Evolutionary conservation across 495 filamentous ascomycete genomes (phyloP), one percentile per base, ranked within the genome.

Genomic region (Halenospora varia): DNA sequence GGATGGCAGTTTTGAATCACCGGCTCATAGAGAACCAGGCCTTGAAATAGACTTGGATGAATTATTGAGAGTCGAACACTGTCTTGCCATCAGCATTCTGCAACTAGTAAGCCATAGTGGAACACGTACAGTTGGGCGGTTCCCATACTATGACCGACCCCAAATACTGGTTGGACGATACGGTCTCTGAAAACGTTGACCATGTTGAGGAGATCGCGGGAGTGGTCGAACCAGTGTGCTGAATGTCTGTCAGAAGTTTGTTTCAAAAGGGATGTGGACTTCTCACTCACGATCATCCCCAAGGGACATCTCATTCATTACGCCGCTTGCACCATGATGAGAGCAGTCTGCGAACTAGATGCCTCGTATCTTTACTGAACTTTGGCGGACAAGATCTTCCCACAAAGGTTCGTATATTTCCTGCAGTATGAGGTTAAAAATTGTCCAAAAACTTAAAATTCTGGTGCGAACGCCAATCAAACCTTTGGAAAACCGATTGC

Each of bases 331-430:
- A 46, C 90, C 90, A 70, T 94, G 85, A 59, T 89, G 81, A 35
- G 84, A 80, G 19, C 85, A 82, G 71, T 96, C 90, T 49, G 87
- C 83, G 61, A 93, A 91, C 88, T 88, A 96, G 60, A 96, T 89
- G 50, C 78, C 74, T 53, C 88, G 81, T 60, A 96, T 87, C 3
- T 79, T 76, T 65, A 91, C 77, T 15, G 78, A 79, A 51, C 75
- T 71, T 15, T 68, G 67, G 2, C 63, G 59, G 55, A 85, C 71
- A 0, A 96, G 75, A 55, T 92, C 87, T 29, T 86, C 88, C 84
- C 88, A 96, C 2, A 95, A 77, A 1, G 92, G 88, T 65, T 96
- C 92, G 66, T 95, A 96, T 20, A 95, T 77, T 72, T 89, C 92
- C 84, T 90, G 57, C 2, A 35, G n/a, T n/a, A n/a, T n/a, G n/a